phyloP scores from a whole-genome alignment of 768 basidiomycete species.

The Tubosaeta brunneosetosa region DNA sequence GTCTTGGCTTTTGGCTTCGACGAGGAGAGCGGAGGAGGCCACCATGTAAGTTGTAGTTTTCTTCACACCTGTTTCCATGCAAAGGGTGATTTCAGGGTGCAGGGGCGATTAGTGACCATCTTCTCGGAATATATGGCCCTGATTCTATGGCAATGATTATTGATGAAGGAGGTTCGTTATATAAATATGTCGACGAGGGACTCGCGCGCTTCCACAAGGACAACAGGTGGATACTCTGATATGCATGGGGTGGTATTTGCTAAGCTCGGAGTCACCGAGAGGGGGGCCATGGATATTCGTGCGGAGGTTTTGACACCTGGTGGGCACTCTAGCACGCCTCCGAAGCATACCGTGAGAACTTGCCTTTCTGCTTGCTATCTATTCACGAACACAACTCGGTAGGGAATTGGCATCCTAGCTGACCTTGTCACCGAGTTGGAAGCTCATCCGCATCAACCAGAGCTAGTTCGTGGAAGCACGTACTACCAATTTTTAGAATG shows the following conservation, averaged over 20 bases:
- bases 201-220: neutral
- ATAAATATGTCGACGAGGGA: neutral
- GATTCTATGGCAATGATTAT: constrained; percentile 50
- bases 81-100: constrained; percentile 35
- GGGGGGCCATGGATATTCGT: constrained; percentile 40
- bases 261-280: constrained; percentile 33
- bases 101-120: constrained; percentile 30
- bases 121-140: constrained; percentile 42
- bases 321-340: constrained; percentile 55
- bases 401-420: constrained; percentile 48
- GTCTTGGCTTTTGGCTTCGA: neutral
- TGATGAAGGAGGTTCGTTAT: constrained; percentile 49
- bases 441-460: constrained; percentile 36
- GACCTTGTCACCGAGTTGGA: constrained; percentile 36
- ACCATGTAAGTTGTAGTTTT: too few species aligned
- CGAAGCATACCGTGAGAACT: constrained; percentile 43
- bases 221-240: constrained; percentile 26
- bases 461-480: constrained; percentile 22
- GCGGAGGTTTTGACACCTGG: constrained; percentile 45
- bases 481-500: constrained; percentile 36
- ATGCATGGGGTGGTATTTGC: constrained; percentile 31
- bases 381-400: neutral
- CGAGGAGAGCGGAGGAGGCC: neutral
- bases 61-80: too few species aligned
- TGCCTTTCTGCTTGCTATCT: neutral